Evolutionary conservation across 225 moss, liverwort and hornwort species (phyloP).

Genomic region (Anthoceros angustus): DNA sequence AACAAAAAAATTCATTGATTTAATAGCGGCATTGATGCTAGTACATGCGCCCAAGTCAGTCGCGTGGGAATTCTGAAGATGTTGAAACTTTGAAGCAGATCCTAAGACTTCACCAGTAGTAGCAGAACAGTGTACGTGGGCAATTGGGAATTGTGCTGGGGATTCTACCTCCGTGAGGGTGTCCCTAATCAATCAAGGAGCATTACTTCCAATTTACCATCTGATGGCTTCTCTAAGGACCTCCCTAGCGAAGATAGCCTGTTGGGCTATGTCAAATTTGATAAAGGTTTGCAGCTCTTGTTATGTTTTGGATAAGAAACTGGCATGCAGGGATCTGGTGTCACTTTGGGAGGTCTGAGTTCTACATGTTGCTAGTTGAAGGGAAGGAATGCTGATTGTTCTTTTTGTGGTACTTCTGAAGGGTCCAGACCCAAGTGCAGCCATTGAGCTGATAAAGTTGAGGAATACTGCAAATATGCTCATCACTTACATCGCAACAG

Average conservation of each 20-base stretch:
- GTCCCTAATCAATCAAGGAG: conserved; percentile 63
- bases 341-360: neutral
- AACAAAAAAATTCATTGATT: too few relatives aligned
- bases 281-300: conserved; percentile 42
- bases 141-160: conserved; percentile 86
- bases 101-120: conserved; percentile 48
- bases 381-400: too few relatives aligned
- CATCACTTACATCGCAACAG: conserved; percentile 50
- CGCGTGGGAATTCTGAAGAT: neutral
- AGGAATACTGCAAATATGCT: conserved; percentile 57
- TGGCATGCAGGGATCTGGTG: neutral
- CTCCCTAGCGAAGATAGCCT: conserved; percentile 62
- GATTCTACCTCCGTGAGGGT: conserved; percentile 68
- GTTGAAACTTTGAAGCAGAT: conserved; percentile 29
- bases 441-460: conserved; percentile 64
- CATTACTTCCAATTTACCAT: conserved; percentile 52
- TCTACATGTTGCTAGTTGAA: neutral
- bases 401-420: conserved; percentile 7
- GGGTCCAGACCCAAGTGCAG: conserved; percentile 74
- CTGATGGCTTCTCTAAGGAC: conserved; percentile 44
- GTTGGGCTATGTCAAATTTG: conserved; percentile 94
- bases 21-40: too few relatives aligned
- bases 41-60: too few relatives aligned
- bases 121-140: conserved; percentile 94
- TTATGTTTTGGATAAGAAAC: too few relatives aligned